Evolutionary conservation across 805 yeast species (phyloP).

Genomic region (Candida ascalaphidarum): DNA sequence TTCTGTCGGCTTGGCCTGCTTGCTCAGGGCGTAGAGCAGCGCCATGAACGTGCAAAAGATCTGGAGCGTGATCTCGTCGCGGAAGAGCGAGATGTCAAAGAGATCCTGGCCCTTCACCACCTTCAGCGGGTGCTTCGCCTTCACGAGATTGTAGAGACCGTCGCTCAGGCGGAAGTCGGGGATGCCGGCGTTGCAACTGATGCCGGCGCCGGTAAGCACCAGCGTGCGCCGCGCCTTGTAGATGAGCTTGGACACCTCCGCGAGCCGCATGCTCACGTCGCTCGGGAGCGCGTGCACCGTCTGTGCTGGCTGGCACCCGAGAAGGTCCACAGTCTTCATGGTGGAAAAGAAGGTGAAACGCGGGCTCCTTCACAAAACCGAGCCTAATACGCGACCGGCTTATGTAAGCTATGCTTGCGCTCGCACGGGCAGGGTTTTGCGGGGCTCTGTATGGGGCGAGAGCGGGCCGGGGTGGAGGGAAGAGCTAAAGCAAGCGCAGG

Average conservation of each 20-base stretch:
- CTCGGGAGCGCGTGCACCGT: too few species aligned
- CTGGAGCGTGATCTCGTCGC: slow-evolving; percentile 54
- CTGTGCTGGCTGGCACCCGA: too few species aligned
- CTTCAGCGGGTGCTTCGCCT: slow-evolving; percentile 48
- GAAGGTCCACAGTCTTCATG: slow-evolving; percentile 24
- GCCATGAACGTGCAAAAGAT: slow-evolving; percentile 91
- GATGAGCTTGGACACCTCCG: slow-evolving; percentile 32
- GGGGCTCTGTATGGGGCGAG: too few species aligned
- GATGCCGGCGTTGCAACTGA: slow-evolving; percentile 93
- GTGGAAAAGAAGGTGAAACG: too few species aligned
- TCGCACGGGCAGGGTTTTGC: too few species aligned
- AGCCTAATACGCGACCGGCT: too few species aligned
- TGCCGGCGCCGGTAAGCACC: slow-evolving; percentile 90
- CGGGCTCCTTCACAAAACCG: too few species aligned
- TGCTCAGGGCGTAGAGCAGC: slow-evolving; percentile 54
- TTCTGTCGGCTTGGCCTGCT: slow-evolving; percentile 67
- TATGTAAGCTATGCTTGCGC: too few species aligned
- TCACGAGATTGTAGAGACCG: slow-evolving; percentile 75
- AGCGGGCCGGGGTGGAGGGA: too few species aligned
- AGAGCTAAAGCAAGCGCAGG: too few species aligned
- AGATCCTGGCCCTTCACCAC: slow-evolving; percentile 81
- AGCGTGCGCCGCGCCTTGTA: slow-evolving; percentile 52
- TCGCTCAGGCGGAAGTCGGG: slow-evolving; percentile 87
- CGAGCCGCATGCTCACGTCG: slow-evolving; percentile 24
- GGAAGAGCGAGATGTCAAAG: slow-evolving; percentile 78